Conservation (phyloP, 805 yeast species). For the Wickerhamiella cacticola region DNA sequence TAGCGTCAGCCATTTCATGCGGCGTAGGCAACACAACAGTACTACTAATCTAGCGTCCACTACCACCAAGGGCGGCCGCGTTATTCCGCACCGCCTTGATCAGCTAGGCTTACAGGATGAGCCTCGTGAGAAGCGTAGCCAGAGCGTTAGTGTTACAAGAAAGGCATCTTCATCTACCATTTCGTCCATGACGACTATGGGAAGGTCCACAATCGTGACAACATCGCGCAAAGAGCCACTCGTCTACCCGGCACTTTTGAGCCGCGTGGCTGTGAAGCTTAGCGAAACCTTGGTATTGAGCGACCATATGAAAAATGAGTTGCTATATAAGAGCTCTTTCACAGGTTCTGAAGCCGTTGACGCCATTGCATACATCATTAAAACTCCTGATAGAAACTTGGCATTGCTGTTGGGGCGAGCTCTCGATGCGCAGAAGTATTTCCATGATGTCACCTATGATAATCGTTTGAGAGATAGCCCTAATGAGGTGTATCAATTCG, state of each 20-base stretch:
- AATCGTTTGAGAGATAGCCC: constrained; percentile 82
- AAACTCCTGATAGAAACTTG: constrained; percentile 82
- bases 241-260: constrained; percentile 81
- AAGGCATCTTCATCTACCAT: constrained; percentile 21
- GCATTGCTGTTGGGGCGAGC: constrained; percentile 85
- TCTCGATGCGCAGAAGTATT: constrained; percentile 83
- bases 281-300: constrained; percentile 57
- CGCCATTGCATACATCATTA: constrained; percentile 67
- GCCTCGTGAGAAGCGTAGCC: constrained; percentile 2
- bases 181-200: constrained; percentile 19
- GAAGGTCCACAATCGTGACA: constrained; percentile 35
- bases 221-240: constrained; percentile 45
- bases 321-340: constrained; percentile 84
- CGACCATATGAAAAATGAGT: constrained; percentile 77
- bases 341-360: constrained; percentile 93
- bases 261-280: constrained; percentile 71
- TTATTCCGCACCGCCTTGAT: constrained; percentile 19
- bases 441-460: constrained; percentile 92
- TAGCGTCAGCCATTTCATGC: constrained; percentile 8
- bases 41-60: constrained; percentile 9
- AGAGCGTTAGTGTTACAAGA: constrained; percentile 14
- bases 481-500: constrained; percentile 75
- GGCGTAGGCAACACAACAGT: constrained; percentile 5
- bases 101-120: constrained; percentile 10
- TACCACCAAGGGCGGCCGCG: constrained; percentile 23